Conservation (phyloP, 2,329 filamentous ascomycete genomes). For the Scytalidium sp. region DNA sequence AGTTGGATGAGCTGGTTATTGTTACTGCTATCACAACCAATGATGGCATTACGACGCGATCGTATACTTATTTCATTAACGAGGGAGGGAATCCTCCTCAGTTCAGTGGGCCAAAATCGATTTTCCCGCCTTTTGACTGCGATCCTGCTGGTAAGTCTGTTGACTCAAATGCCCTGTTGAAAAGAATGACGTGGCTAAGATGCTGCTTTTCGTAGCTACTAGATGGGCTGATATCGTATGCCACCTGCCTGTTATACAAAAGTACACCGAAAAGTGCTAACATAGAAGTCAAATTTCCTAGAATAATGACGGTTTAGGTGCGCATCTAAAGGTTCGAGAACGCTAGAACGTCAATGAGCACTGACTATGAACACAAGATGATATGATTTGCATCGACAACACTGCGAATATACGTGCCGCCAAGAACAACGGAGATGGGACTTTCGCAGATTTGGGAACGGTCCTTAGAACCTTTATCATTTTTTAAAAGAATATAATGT, state of each 20-base stretch:
- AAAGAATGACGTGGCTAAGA: background rate
- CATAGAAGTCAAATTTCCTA: background rate
- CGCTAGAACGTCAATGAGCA: background rate
- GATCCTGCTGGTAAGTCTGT: background rate
- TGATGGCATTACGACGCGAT: background rate
- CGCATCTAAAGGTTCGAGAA: background rate
- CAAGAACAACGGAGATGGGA: background rate
- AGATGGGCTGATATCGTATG: slow-evolving; percentile 1
- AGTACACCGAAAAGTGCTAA: background rate
- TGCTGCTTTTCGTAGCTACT: background rate
- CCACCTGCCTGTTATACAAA: background rate
- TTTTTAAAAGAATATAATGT: background rate
- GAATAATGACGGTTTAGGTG: background rate
- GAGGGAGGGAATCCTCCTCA: background rate
- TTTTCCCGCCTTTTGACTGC: background rate
- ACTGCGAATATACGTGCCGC: background rate
- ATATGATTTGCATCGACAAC: background rate
- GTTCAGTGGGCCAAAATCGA: background rate
- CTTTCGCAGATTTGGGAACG: background rate
- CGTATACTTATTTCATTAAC: background rate
- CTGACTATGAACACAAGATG: background rate
- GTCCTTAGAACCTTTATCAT: background rate
- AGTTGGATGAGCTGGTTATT: background rate
- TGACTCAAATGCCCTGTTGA: background rate
- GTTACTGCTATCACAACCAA: background rate